Conservation (phyloP, 805 yeast genomes). For the Jamesozyma spencerorum region DNA sequence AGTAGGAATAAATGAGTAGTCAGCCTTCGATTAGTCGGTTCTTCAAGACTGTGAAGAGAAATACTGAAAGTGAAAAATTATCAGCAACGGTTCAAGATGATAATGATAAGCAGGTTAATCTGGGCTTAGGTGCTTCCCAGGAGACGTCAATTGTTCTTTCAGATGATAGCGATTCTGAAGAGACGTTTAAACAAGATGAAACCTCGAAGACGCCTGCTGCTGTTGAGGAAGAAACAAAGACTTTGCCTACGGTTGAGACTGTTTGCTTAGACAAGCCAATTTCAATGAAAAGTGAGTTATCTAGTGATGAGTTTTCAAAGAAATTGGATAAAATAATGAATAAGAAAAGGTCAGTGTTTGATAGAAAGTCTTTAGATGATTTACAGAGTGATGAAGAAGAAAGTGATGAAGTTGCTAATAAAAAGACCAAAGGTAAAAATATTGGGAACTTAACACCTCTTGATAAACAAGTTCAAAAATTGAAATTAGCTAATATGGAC, state of each 20-base stretch:
- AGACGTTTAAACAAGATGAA: not conserved
- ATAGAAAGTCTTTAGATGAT: not conserved
- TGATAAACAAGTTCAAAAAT: conserved; percentile 63
- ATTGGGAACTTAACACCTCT: conserved; percentile 51
- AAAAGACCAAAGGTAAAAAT: conserved; percentile 4
- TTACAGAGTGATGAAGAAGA: not conserved
- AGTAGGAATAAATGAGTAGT: conserved; percentile 18
- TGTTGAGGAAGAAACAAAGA: not conserved
- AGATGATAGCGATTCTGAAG: conserved; percentile 2
- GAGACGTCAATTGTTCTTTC: conserved; percentile 1
- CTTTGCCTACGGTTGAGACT: no score
- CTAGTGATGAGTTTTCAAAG: conserved; percentile 3
- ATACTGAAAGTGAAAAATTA: no score
- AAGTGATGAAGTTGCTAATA: not conserved
- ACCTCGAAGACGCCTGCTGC: not conserved
- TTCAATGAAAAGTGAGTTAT: no score
- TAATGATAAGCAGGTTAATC: conserved; percentile 1
- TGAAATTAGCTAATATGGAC: conserved; percentile 54
- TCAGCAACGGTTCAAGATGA: conserved; percentile 25
- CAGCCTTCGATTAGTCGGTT: conserved; percentile 28
- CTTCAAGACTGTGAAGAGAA: conserved; percentile 15
- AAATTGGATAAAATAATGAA: conserved; percentile 7
- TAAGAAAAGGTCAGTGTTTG: conserved; percentile 4
- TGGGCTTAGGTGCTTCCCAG: not conserved
- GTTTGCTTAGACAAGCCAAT: no score